phyloP scores from a whole-genome alignment of 306 rosid species.

The Crotalaria pallida region DNA sequence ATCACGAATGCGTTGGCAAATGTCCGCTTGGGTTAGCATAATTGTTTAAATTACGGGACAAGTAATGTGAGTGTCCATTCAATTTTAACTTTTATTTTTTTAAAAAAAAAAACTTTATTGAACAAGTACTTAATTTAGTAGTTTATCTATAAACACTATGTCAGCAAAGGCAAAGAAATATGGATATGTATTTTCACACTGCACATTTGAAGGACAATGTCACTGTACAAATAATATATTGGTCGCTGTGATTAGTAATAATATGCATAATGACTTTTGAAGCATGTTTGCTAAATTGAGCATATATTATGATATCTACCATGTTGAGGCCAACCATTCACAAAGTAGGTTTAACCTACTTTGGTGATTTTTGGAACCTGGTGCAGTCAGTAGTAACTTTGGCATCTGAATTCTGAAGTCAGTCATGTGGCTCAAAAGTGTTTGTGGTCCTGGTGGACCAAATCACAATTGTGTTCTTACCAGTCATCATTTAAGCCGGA shows the following conservation, averaged over 20 bases:
- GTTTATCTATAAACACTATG: too few relatives aligned
- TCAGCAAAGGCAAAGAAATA: not conserved
- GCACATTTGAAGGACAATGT: not conserved
- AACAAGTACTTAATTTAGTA: too few relatives aligned
- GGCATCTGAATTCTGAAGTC: slow-evolving; percentile 10
- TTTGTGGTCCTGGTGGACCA: not conserved
- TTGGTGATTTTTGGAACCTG: slow-evolving; percentile 6
- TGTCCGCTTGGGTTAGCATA: too few relatives aligned
- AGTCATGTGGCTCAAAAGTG: not conserved
- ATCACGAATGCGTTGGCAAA: too few relatives aligned
- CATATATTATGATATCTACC: not conserved
- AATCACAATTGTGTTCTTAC: slow-evolving; percentile 22
- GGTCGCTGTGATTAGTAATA: not conserved
- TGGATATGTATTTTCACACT: not conserved
- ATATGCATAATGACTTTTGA: not conserved
- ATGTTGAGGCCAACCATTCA: not conserved
- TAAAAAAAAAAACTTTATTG: too few relatives aligned
- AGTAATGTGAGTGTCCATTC: too few relatives aligned
- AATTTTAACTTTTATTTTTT: too few relatives aligned
- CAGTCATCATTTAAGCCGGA: slow-evolving; percentile 11
- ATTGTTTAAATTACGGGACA: too few relatives aligned
- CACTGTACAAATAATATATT: not conserved
- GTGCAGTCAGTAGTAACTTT: slow-evolving; percentile 14
- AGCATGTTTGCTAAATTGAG: not conserved
- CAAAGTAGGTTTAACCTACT: not conserved